phyloP scores from a whole-genome alignment of 176 grass and related monocot species.

The Aegilops umbellulata region DNA sequence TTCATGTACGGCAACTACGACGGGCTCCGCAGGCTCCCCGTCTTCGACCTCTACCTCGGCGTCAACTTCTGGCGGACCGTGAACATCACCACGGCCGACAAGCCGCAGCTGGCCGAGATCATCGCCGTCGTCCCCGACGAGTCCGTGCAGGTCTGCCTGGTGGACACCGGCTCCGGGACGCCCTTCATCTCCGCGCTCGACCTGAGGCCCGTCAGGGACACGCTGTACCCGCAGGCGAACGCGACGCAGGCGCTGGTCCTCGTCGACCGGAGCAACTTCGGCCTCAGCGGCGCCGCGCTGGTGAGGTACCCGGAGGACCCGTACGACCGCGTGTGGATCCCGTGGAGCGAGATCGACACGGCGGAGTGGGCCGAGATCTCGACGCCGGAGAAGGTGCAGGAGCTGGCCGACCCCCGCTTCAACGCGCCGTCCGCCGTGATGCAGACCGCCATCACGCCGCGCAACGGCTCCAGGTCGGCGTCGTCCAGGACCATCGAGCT shows the following conservation, averaged over 20 bases:
- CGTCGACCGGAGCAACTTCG: slow-evolving; percentile 19
- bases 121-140: not conserved
- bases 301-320: slow-evolving; percentile 45
- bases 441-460: slow-evolving; percentile 37
- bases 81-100: slow-evolving; percentile 1
- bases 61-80: slow-evolving; percentile 46
- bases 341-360: not conserved
- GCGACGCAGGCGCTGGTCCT: slow-evolving; percentile 24
- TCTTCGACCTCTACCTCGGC: slow-evolving; percentile 52
- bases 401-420: not conserved
- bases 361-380: slow-evolving; percentile 9
- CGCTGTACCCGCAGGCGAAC: not conserved
- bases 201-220: slow-evolving; percentile 32
- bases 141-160: slow-evolving; percentile 43
- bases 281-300: not conserved
- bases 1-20: slow-evolving; percentile 70
- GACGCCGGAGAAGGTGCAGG: not conserved
- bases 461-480: slow-evolving; percentile 23
- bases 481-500: slow-evolving; percentile 23
- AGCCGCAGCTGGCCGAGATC: not conserved
- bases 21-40: not conserved
- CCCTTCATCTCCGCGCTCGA: slow-evolving; percentile 54
- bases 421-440: slow-evolving; percentile 38
- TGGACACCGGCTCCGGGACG: slow-evolving; percentile 34
- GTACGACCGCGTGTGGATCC: slow-evolving; percentile 24